Percentiles rank a stretch among this genome's conserved stretches.
Conservation (phyloP, 257 asterid species). For the Leonotis leonurus region DNA sequence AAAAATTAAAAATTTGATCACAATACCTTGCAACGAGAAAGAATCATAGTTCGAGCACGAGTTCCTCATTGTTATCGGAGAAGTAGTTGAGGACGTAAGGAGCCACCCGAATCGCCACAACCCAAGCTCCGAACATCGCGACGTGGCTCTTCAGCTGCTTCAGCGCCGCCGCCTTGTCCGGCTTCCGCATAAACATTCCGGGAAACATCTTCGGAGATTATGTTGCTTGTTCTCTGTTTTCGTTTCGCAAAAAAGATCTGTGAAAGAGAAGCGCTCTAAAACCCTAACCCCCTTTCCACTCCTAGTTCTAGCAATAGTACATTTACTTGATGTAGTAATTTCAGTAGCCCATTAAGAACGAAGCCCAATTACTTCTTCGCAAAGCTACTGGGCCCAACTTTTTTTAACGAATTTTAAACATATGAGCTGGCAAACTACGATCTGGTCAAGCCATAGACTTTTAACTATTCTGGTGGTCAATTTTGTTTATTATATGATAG, state of each 20-base stretch:
- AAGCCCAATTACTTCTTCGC: not conserved
- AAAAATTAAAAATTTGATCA: not conserved
- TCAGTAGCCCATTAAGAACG: not conserved
- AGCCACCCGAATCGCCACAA: slow-evolving; percentile 59
- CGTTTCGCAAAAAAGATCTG: not conserved
- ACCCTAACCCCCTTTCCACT: slow-evolving; percentile 28
- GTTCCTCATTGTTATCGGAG: slow-evolving; percentile 56
- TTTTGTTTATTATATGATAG: not conserved
- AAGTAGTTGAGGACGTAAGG: slow-evolving; percentile 79
- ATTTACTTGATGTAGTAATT: too few species aligned
- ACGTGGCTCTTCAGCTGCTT: slow-evolving; percentile 87
- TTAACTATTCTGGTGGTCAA: slow-evolving; percentile 16
- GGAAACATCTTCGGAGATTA: slow-evolving; percentile 61
- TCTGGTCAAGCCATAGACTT: slow-evolving; percentile 11
- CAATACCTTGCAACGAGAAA: slow-evolving; percentile 19
- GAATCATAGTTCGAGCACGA: slow-evolving; percentile 49
- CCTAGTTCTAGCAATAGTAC: too few species aligned
- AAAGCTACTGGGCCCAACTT: not conserved
- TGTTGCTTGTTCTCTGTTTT: not conserved
- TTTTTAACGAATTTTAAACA: too few species aligned
- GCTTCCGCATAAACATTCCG: slow-evolving; percentile 75
- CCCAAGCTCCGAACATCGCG: slow-evolving; percentile 77
- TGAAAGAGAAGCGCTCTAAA: not conserved
- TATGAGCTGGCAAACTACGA: not conserved
- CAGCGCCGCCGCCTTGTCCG: slow-evolving; percentile 82